phyloP scores from a whole-genome alignment of 805 yeast genomes.

The Nadsonia fulvescens region DNA sequence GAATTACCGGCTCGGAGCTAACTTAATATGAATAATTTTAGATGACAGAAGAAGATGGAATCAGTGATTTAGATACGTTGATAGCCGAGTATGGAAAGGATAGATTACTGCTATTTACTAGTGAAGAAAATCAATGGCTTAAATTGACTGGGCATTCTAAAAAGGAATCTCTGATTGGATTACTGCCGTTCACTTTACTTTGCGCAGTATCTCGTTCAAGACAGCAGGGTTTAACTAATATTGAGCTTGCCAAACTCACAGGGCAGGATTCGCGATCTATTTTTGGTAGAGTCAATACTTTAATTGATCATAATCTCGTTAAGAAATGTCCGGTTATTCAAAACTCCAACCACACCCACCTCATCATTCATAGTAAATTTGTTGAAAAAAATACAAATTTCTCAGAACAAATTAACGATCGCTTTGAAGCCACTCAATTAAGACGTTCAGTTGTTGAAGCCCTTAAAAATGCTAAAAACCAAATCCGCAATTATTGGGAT shows the following conservation, averaged over 20 bases:
- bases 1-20: too few species aligned
- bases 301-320: conserved; percentile 20
- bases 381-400: conserved; percentile 11
- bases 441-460: conserved; percentile 13
- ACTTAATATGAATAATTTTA: too few species aligned
- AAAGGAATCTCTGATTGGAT: conserved; percentile 17
- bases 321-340: conserved; percentile 18
- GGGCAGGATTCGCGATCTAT: conserved; percentile 25
- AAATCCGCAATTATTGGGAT: conserved; percentile 19
- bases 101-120: conserved; percentile 12
- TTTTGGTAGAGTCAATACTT: conserved; percentile 17
- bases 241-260: conserved; percentile 19
- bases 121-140: conserved; percentile 20
- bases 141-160: conserved; percentile 18
- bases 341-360: conserved; percentile 17
- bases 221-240: conserved; percentile 19
- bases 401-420: conserved; percentile 1
- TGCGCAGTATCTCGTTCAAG: conserved; percentile 23
- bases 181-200: conserved; percentile 22
- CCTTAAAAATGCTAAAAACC: conserved; percentile 17
- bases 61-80: conserved; percentile 1
- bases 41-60: too few species aligned
- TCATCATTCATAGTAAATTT: conserved; percentile 18
- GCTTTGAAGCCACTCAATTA: conserved; percentile 12
- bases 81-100: not conserved